Evolutionary conservation across 176 grass and related monocot species (phyloP), one percentile per base, ranked within the genome.

Genomic region (Alopecurus myosuroides): DNA sequence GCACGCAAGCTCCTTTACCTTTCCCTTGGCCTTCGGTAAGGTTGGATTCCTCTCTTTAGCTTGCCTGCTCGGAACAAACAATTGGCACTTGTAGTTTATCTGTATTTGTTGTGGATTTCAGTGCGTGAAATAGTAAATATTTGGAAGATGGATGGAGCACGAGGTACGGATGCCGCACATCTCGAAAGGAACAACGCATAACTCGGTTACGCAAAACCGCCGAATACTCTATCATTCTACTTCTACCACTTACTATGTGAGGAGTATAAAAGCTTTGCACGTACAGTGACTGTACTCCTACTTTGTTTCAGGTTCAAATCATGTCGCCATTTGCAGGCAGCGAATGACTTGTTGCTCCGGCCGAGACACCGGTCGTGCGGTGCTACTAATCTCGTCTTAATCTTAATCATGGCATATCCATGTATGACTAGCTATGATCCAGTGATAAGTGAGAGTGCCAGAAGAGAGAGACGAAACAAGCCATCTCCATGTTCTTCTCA

Each of bases 171-270:
- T 79, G 33, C 48, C 42, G 72, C 37, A 49, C 46, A 49, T 85
- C 77, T 85, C 50, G 70, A 85, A 81, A 85, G 88, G 26, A 76
- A 76, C 88, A 77, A 52, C 13, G 77, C 77, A 85, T 75, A 80
- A 57, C 69, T 85, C 82, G 82, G 64, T 75, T 66, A 46, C 15
- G 46, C 46, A 49, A 49, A 48, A 49, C 46, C 46, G 18, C 14
- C 46, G 46, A 49, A 49, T 49, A 49, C 46, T 18, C 46, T 46
- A 46, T 49, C 46, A 49, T 49, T 18, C 46, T 4, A 35, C 3
- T n/a, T n/a, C n/a, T 49, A 49, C 46, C 15, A 18, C 13, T 46
- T 46, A 46, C 13, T 3, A 0, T 45, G 15, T 6, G 46, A 49
- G 3, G 46, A 18, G 46, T 49, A 49, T 49, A 0, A 49, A 49